Evolutionary conservation across 2,329 filamentous ascomycete genomes (phyloP), one percentile per base, ranked within the genome.

Genomic region (Botrytis fragariae): DNA sequence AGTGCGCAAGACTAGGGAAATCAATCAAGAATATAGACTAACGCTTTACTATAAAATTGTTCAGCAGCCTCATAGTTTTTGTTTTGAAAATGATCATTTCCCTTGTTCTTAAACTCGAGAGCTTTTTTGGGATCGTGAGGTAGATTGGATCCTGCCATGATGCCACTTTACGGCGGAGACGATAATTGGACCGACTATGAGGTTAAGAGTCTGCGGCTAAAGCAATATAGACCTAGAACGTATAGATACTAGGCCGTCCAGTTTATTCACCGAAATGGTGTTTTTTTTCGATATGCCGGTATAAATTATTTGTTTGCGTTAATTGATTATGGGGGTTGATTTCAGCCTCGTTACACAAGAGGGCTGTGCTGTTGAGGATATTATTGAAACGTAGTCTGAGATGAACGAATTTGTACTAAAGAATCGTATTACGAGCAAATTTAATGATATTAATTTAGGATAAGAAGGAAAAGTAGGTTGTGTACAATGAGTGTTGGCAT

Each of bases 41-140:
- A 91, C 84, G 93, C 93, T 82, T 92, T 88, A 7, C 91, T 91
- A 82, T 95, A 95, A 73, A 90, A 83, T 32, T 85, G 86, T 75
- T 94, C 92, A 54, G 93, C 93, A 37, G 84, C 86, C 8, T 83
- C 81, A 79, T 87, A 95, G 77, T 95, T 89, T 75, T 88, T 88
- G 14, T 84, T 82, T 75, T 88, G 86, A 82, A 92, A 95, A 79
- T 86, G 87, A 69, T 84, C 84, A 82, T 81, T 81, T 10, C 79
- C 79, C 59, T 77, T 76, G 54, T 80, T 78, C 69, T 81, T 81
- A 45, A 70, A 79, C 51, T 79, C 77, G 54, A 79, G 61, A 14
- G 79, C 77, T 60, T 77, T 77, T 35, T 62, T 67, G 8, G 75
- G 73, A 65, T 79, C 75, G 22, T 62, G 68, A 16, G 71, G 67